Percentiles rank a stretch among this genome's conserved stretches.
Evolutionary conservation across 495 filamentous ascomycete species (phyloP).

Genomic region (Neurospora pannonica): DNA sequence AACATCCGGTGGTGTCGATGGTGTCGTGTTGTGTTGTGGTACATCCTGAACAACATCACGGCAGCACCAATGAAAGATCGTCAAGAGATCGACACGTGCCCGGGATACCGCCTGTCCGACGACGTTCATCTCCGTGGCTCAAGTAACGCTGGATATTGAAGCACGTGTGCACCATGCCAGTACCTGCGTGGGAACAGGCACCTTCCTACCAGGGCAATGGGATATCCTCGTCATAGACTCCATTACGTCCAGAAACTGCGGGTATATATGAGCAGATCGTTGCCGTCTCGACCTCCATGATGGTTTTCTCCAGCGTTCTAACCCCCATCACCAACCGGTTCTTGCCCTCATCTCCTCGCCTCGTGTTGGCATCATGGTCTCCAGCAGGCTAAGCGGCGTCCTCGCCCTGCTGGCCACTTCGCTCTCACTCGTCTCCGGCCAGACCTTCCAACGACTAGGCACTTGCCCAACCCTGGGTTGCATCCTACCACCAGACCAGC

Average conservation of each 20-base stretch:
- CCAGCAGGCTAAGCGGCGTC: conserved; percentile 15
- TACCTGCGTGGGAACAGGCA: neutral
- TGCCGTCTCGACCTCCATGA: neutral
- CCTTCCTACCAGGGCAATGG: neutral
- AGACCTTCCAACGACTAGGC: conserved; percentile 63
- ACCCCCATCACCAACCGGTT: neutral
- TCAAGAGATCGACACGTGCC: neutral
- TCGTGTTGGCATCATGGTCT: conserved; percentile 17
- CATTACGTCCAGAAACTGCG: neutral
- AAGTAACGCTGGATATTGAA: neutral
- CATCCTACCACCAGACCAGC: conserved; percentile 66
- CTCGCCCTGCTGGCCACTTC: conserved; percentile 23
- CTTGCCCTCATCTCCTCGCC: neutral
- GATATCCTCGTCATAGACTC: neutral
- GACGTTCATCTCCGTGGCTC: neutral
- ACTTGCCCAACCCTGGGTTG: conserved; percentile 65
- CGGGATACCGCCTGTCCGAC: neutral
- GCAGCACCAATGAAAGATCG: neutral
- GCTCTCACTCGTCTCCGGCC: conserved; percentile 35
- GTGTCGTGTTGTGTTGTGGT: neutral
- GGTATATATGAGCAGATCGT: neutral
- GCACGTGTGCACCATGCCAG: neutral
- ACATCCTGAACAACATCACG: neutral
- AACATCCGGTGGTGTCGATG: neutral
- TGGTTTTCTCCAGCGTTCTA: neutral